phyloP scores from a whole-genome alignment of 345 rosid species.

The Fremontodendron californicum region DNA sequence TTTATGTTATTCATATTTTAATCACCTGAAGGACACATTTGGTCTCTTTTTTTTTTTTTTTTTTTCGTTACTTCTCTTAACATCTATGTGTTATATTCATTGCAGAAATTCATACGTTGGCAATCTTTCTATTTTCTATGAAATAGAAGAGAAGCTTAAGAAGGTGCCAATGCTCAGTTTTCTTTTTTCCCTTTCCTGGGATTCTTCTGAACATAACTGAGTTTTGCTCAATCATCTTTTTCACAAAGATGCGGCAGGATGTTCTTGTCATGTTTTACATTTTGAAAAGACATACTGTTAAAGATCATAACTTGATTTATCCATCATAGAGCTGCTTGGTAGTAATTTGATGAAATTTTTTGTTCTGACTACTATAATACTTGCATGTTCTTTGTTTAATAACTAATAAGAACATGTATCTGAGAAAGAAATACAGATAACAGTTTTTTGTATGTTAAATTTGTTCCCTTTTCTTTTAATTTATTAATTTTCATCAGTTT shows the following conservation, averaged over 20 bases:
- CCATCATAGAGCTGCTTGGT: background rate
- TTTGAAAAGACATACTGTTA: background rate
- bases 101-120: constrained; percentile 88
- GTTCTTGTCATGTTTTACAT: background rate
- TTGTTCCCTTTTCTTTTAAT: background rate
- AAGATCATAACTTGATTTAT: background rate
- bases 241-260: background rate
- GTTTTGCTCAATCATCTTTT: constrained; percentile 6
- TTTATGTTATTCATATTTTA: background rate
- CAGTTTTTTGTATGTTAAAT: background rate
- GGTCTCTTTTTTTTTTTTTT: background rate
- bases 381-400: background rate
- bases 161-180: constrained; percentile 40
- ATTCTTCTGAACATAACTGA: background rate
- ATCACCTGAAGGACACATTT: background rate
- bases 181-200: constrained; percentile 11
- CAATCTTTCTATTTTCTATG: constrained; percentile 57
- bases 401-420: background rate
- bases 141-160: constrained; percentile 67
- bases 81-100: background rate
- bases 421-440: background rate
- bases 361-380: background rate
- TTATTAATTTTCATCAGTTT: background rate
- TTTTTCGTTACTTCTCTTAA: background rate
- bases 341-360: background rate